Evolutionary conservation across 129 eudicot genomes (phyloP), one percentile per base, ranked within the genome.

Genomic region (Chrysanthemum makinoi): DNA sequence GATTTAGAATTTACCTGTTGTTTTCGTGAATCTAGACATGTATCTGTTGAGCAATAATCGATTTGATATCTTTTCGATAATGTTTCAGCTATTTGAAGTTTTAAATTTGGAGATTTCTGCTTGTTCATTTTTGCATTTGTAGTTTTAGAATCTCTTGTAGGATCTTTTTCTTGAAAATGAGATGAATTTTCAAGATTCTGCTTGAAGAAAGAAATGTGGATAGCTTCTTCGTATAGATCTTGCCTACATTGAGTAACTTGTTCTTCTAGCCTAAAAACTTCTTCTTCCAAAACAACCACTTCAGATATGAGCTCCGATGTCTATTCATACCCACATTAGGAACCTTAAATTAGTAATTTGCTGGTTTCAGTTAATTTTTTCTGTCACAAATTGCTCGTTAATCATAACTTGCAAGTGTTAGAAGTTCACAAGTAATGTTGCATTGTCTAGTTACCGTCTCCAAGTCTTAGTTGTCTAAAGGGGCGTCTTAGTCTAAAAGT

Each of bases 201-300:
- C 68, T 81, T 85, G 50, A 80, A 81, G 24, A 89, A 80, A 14
- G 95, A 89, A 70, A 73, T 76, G 81, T 70, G 67, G 44, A 87
- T 81, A 44, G 95, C 92, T 87, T 87, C 95, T 58, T 85, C 85
- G 67, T 87, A 93, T 68, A 87, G 74, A 20, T 86, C 86, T 85
- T 87, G 88, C 70, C 92, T 89, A 75, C 76, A 82, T 11, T 82
- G 80, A 66, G 87, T 96, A 68, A 93, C 85, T 66, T 89, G 90
- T 56, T 87, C 95, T 82, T 93, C 98, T 16, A 93, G 95, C 69
- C 91, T 79, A 48, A 85, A 78, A 72, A 93, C 88, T 66, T 89
- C 98, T 80, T 92, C 96, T 74, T 93, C 96, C 92, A 93, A 80
- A 74, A 87, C 90, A 65, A 96, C 96, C 72, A 89, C 96, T 79